Conservation (phyloP, 805 yeast species). For the Cyberlindnera veronae region DNA sequence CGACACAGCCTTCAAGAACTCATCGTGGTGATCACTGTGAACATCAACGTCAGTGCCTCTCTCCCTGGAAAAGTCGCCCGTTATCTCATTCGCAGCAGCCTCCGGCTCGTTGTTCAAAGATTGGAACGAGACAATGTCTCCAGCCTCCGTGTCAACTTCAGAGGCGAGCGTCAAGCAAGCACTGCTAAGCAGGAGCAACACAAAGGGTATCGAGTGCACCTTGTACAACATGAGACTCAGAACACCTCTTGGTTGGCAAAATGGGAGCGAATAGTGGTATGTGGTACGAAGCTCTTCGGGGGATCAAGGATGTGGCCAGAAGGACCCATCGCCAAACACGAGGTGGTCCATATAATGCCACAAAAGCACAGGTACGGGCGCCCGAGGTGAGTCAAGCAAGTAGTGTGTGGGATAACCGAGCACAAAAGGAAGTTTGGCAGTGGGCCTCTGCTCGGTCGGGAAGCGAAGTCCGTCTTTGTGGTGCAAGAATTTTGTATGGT, state of each 20-base stretch:
- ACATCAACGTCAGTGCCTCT: too few relatives aligned
- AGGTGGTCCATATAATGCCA: slow-evolving; percentile 4
- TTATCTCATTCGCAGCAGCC: background rate
- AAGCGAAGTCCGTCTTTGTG: slow-evolving; percentile 8
- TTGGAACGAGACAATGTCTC: slow-evolving; percentile 2
- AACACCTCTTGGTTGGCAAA: too few relatives aligned
- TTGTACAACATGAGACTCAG: slow-evolving; percentile 1
- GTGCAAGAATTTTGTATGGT: too few relatives aligned
- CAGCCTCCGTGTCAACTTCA: background rate
- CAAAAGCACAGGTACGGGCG: slow-evolving; percentile 3
- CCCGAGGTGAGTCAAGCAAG: too few relatives aligned
- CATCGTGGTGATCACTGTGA: background rate
- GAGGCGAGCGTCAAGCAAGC: background rate
- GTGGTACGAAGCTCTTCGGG: too few relatives aligned
- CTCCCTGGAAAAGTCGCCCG: background rate
- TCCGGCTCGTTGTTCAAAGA: slow-evolving; percentile 6
- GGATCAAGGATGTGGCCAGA: too few relatives aligned
- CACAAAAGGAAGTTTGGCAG: too few relatives aligned
- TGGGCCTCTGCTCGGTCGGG: too few relatives aligned
- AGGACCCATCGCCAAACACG: too few relatives aligned
- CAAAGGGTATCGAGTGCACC: background rate
- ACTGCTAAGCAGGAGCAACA: background rate
- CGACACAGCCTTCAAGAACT: background rate
- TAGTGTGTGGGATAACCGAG: too few relatives aligned
- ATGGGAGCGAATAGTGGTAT: too few relatives aligned